These are phyloP conservation scores for Pseudogymnoascus sp. DNA, from an alignment of 2,329 filamentous ascomycete genomes.

Conservation along the genomic window DNA sequence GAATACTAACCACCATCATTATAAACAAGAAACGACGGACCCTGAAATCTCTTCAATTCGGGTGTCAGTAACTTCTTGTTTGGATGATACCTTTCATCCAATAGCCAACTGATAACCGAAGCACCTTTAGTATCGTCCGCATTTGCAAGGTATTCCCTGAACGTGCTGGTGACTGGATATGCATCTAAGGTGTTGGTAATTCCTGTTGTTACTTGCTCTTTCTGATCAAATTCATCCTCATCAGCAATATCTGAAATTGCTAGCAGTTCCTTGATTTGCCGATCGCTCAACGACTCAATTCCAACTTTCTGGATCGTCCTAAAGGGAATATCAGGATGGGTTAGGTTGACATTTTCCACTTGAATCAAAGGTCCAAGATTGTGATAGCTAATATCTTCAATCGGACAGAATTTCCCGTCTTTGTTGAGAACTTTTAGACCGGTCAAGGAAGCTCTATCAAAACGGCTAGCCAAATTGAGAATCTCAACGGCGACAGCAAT, in stretches of 20 bases:
- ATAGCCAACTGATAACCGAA: conserved; percentile 28
- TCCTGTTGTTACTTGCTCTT: conserved; percentile 26
- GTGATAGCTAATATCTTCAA: conserved; percentile 22
- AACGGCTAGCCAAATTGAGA: conserved; percentile 20
- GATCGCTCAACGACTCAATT: conserved; percentile 22
- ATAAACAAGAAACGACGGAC: conserved; percentile 29
- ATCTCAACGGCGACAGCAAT: conserved; percentile 24
- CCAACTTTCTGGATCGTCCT: conserved; percentile 15
- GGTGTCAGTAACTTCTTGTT: conserved; percentile 22
- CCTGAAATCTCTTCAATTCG: conserved; percentile 26
- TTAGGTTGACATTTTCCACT: conserved; percentile 17
- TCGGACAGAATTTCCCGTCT: not conserved
- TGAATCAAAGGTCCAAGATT: conserved; percentile 16
- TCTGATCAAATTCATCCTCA: conserved; percentile 32
- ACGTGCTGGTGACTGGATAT: conserved; percentile 30
- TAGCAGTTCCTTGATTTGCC: conserved; percentile 20
- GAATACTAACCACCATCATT: conserved; percentile 29
- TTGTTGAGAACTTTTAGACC: conserved; percentile 22
- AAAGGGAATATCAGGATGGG: conserved; percentile 22
- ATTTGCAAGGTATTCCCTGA: conserved; percentile 34
- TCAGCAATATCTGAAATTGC: conserved; percentile 23
- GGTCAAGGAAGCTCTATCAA: conserved; percentile 13
- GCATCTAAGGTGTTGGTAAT: conserved; percentile 31
- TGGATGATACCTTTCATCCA: conserved; percentile 26
- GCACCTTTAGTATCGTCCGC: conserved; percentile 30